Percentiles rank a stretch among this genome's conserved stretches.
Evolutionary conservation across 139 green algal genomes (phyloP).

Genomic region (Closterium sp.): DNA sequence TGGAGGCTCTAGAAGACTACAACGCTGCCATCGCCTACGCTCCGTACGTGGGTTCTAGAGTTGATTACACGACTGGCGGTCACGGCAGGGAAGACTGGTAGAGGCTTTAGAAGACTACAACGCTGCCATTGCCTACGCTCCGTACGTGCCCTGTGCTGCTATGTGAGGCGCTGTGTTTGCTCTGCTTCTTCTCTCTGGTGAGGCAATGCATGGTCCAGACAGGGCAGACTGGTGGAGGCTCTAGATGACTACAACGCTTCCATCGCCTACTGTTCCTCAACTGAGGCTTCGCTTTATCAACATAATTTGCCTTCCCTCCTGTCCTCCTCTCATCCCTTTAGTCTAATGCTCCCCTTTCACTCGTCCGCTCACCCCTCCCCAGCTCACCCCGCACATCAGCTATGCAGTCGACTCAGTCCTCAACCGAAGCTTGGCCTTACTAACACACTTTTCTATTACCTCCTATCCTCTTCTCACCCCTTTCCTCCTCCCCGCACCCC

Average conservation of each 20-base stretch:
- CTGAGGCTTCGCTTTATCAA: too few species aligned
- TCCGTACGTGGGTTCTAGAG: not conserved
- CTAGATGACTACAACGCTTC: conserved; percentile 52
- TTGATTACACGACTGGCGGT: not conserved
- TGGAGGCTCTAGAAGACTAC: too few species aligned
- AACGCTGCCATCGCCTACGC: not conserved
- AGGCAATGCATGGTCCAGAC: not conserved
- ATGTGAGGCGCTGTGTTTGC: not conserved
- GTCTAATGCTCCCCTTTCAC: too few species aligned
- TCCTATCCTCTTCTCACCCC: too few species aligned
- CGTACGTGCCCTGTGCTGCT: conserved; percentile 22
- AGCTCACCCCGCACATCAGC: too few species aligned
- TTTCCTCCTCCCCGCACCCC: not conserved
- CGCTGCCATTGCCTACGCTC: conserved; percentile 44
- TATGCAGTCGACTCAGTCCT: too few species aligned
- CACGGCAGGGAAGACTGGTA: conserved; percentile 31
- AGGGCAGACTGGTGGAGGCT: conserved; percentile 47
- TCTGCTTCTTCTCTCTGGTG: not conserved
- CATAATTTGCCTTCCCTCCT: too few species aligned
- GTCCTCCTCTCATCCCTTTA: too few species aligned
- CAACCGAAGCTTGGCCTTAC: too few species aligned
- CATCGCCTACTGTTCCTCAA: conserved; percentile 21
- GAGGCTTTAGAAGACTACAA: conserved; percentile 55
- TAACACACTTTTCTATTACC: too few species aligned
- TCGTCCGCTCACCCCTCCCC: too few species aligned